These are phyloP conservation scores for Exophiala aquamarina DNA, from an alignment of 2,329 filamentous ascomycete species.

Conservation along the genomic window DNA sequence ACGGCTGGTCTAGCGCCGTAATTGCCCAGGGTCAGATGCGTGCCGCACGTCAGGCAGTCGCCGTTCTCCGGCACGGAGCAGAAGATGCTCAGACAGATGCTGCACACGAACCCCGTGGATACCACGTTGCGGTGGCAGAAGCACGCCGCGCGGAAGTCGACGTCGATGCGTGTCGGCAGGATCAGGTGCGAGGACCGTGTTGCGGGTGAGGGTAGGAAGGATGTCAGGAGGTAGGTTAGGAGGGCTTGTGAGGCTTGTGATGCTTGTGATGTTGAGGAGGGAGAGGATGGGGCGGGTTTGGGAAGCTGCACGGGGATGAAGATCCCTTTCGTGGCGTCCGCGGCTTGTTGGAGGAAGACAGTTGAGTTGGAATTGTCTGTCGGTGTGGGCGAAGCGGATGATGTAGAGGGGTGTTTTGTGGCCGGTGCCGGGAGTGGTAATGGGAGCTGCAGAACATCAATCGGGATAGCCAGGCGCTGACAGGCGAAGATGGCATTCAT, in stretches of 20 bases:
- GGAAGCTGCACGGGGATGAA: constrained; percentile 57
- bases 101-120: constrained; percentile 92
- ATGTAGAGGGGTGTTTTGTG: constrained; percentile 3
- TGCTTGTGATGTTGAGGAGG: constrained; percentile 17
- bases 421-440: constrained; percentile 10
- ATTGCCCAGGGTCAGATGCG: constrained; percentile 70
- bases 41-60: constrained; percentile 81
- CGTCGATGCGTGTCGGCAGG: constrained; percentile 75
- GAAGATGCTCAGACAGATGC: constrained; percentile 93
- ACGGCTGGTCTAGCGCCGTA: constrained; percentile 60
- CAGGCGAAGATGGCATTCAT: constrained; percentile 99
- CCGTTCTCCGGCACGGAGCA: constrained; percentile 65
- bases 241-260: constrained; percentile 65
- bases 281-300: not conserved
- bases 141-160: constrained; percentile 97
- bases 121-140: constrained; percentile 93
- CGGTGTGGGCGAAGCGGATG: constrained; percentile 1
- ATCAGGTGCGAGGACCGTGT: constrained; percentile 64
- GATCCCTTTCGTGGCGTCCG: constrained; percentile 68
- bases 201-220: constrained; percentile 73
- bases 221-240: constrained; percentile 92
- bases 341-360: constrained; percentile 91
- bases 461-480: constrained; percentile 80
- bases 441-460: constrained; percentile 81
- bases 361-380: constrained; percentile 46